Evolutionary conservation across 805 yeast genomes (phyloP).

Genomic region (Spathaspora boniae): DNA sequence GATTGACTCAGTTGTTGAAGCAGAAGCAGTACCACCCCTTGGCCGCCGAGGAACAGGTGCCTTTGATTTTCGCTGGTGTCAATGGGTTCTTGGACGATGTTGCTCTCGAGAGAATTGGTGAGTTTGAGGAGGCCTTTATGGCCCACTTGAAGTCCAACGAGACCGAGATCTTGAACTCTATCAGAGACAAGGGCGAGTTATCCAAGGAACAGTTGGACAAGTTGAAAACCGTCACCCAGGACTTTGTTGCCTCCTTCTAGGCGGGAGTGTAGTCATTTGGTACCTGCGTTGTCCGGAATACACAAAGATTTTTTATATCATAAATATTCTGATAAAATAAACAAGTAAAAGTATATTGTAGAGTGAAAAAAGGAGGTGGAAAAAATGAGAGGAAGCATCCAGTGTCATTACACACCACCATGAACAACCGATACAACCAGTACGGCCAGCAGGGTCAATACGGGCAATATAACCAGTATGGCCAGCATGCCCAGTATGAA

Average conservation of each 20-base stretch:
- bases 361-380: too few species aligned
- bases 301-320: too few species aligned
- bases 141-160: conserved; percentile 90
- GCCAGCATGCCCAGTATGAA: too few species aligned
- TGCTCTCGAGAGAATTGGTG: conserved; percentile 80
- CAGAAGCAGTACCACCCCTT: conserved; percentile 97
- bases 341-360: too few species aligned
- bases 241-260: conserved; percentile 86
- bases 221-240: conserved; percentile 88
- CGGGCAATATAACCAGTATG: too few species aligned
- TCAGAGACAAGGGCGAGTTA: conserved; percentile 86
- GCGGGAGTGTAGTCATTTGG: too few species aligned
- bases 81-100: conserved; percentile 95
- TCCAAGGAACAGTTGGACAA: conserved; percentile 80
- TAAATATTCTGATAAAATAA: too few species aligned
- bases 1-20: conserved; percentile 97
- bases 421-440: too few species aligned
- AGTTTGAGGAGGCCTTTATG: conserved; percentile 90
- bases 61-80: conserved; percentile 98
- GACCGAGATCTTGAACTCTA: conserved; percentile 70
- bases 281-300: too few species aligned
- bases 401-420: too few species aligned
- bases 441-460: too few species aligned
- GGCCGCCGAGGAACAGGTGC: conserved; percentile 99
- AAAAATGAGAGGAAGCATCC: too few species aligned